Conservation (phyloP, 306 rosid genomes). For the Malus domestica region ASM211411v1 NC_041804.1:16946001-16946500, state of each 20-base stretch:
- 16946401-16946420: neutral
- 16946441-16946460: constrained; percentile 67
- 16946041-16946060: neutral
- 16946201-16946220: neutral
- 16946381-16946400: neutral
- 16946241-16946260: neutral
- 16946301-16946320: constrained; percentile 61
- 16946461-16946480: constrained; percentile 89
- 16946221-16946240: neutral
- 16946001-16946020: constrained; percentile 89
- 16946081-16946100: constrained; percentile 25
- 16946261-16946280: neutral
- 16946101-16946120: constrained; percentile 88
- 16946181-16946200: neutral
- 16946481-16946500: constrained; percentile 90
- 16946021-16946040: neutral
- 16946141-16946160: constrained; percentile 93
- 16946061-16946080: neutral
- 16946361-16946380: neutral
- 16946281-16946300: constrained; percentile 67
- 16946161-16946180: constrained; percentile 24
- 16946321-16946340: constrained; percentile 49
- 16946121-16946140: constrained; percentile 84
- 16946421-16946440: neutral
- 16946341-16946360: neutral